A percentile compares a stretch with the other conserved stretches of the same genome.
These are phyloP conservation scores for Fragilaria radians DNA, from an alignment of 108 stramenopile genomes.

Conservation along the genomic window DNA sequence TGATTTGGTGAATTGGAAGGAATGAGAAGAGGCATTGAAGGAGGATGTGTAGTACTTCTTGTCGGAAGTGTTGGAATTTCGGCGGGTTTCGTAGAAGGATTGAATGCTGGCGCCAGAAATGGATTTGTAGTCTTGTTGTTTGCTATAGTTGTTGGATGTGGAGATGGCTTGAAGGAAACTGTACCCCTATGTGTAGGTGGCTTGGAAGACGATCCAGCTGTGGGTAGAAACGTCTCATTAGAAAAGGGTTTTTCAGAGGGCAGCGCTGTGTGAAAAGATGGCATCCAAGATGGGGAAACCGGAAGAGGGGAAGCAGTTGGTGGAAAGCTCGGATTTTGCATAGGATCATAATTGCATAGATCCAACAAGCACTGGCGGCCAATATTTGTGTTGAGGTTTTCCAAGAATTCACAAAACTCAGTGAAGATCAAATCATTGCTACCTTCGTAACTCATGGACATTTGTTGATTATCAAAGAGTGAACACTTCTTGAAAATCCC, in stretches of 20 bases:
- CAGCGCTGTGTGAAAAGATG: neutral
- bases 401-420: neutral
- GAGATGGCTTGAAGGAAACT: neutral
- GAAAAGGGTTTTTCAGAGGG: too few relatives aligned
- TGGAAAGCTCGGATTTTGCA: neutral
- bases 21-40: neutral
- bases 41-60: neutral
- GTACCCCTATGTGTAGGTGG: neutral
- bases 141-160: neutral
- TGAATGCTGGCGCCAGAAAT: neutral
- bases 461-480: neutral
- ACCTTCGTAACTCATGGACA: neutral
- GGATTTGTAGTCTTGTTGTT: neutral
- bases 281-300: neutral
- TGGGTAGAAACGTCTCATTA: too few relatives aligned
- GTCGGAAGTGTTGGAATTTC: neutral
- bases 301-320: neutral
- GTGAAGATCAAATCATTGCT: neutral
- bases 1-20: neutral
- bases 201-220: neutral
- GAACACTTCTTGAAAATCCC: neutral
- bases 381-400: neutral
- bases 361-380: neutral
- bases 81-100: neutral
- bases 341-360: neutral